Percentiles rank a stretch among this genome's conserved stretches.
These are phyloP conservation scores for Angomonas deanei DNA, from an alignment of 208 protist genomes.

Conservation along the genomic window DNA sequence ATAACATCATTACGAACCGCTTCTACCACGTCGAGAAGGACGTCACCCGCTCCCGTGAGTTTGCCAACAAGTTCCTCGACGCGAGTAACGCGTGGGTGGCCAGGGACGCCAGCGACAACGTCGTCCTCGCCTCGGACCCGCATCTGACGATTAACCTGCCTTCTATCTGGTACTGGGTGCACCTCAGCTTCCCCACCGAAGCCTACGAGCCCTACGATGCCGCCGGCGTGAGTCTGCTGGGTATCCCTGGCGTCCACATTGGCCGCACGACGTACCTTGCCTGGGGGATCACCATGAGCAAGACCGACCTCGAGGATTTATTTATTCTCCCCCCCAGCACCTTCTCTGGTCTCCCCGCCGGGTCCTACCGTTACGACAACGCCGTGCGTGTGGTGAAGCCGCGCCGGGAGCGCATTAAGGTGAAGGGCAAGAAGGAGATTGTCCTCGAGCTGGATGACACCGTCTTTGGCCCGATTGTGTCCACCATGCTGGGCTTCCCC, in stretches of 20 bases:
- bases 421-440: conserved; percentile 42
- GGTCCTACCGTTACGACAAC: conserved; percentile 41
- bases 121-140: conserved; percentile 48
- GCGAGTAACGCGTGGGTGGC: conserved; percentile 56
- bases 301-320: conserved; percentile 57
- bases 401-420: conserved; percentile 38
- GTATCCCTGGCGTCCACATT: conserved; percentile 52
- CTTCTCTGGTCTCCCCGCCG: conserved; percentile 14
- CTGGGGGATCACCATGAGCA: conserved; percentile 67
- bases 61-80: conserved; percentile 32
- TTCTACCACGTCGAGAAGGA: conserved; percentile 5
- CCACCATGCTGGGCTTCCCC: conserved; percentile 31
- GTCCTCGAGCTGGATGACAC: conserved; percentile 42
- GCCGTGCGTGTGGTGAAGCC: conserved; percentile 18
- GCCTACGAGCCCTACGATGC: conserved; percentile 28
- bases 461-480: conserved; percentile 44
- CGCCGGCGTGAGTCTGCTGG: conserved; percentile 34
- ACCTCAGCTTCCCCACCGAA: conserved; percentile 36
- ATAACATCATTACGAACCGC: conserved; percentile 1
- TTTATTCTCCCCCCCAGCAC: conserved; percentile 34
- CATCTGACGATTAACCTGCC: conserved; percentile 52
- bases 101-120: conserved; percentile 22
- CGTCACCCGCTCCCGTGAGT: conserved; percentile 16
- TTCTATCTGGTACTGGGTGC: conserved; percentile 53
- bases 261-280: conserved; percentile 41